phyloP scores from a whole-genome alignment of 2,329 filamentous ascomycete species.

The Nemania sp. region DNA sequence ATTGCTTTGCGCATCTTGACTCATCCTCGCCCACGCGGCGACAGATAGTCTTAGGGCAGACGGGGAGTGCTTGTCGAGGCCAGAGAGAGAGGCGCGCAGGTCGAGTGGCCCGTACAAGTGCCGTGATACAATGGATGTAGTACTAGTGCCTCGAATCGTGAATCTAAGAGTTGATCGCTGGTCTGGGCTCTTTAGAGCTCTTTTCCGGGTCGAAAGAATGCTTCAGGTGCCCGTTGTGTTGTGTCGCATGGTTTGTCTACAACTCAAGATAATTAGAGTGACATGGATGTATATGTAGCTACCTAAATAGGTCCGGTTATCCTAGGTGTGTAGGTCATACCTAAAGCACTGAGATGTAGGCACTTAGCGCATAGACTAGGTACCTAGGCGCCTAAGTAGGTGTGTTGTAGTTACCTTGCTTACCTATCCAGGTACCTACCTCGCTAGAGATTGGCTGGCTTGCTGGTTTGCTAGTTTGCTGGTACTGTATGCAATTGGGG shows the following conservation, averaged over 20 bases:
- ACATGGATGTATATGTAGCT: background rate
- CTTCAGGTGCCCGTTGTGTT: slow-evolving; percentile 18
- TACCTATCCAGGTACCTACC: slow-evolving; percentile 5
- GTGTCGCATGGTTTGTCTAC: slow-evolving; percentile 34
- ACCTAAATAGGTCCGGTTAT: too few relatives aligned
- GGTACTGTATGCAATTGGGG: slow-evolving; percentile 38
- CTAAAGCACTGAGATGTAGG: too few relatives aligned
- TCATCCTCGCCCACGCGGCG: slow-evolving; percentile 53
- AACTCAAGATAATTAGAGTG: slow-evolving; percentile 23
- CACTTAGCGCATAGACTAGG: background rate
- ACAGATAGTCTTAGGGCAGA: slow-evolving; percentile 33
- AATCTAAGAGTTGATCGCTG: background rate
- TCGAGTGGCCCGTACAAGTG: slow-evolving; percentile 10
- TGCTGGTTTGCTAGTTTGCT: background rate
- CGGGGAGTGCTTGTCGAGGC: slow-evolving; percentile 22
- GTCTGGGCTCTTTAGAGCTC: slow-evolving; percentile 9
- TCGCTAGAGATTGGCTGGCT: background rate
- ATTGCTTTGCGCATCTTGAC: slow-evolving; percentile 51
- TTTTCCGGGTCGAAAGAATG: slow-evolving; percentile 27
- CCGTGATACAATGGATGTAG: slow-evolving; percentile 4
- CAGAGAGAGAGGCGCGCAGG: slow-evolving; percentile 12
- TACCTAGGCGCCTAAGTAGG: background rate
- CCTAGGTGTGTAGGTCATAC: too few relatives aligned
- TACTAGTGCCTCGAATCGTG: background rate
- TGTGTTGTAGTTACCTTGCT: background rate